A percentile compares a stretch with the other conserved stretches of the same genome.
Evolutionary conservation across 352 stramenopile genomes (phyloP).

Genomic region (Nothophytophthora sp.): DNA sequence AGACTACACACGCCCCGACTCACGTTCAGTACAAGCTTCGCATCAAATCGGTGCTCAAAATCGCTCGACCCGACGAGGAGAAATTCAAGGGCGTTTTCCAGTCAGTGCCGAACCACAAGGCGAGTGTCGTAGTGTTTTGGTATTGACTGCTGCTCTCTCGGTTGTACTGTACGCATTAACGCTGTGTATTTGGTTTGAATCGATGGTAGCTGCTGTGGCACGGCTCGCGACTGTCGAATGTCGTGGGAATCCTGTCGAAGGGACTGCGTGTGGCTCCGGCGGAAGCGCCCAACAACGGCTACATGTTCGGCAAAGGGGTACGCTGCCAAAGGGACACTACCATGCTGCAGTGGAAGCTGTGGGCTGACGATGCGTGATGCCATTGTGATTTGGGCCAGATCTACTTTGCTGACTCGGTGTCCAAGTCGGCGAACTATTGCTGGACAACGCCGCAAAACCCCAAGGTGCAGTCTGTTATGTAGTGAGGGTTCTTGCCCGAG

Average conservation of each 20-base stretch:
- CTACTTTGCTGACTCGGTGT: slow-evolving; percentile 86
- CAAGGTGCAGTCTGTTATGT: slow-evolving; percentile 19
- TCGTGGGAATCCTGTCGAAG: slow-evolving; percentile 79
- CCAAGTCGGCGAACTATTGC: slow-evolving; percentile 87
- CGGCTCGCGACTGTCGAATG: slow-evolving; percentile 76
- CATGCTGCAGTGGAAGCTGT: background rate
- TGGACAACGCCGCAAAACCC: slow-evolving; percentile 63
- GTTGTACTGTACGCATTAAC: no score
- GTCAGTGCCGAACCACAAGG: slow-evolving; percentile 62
- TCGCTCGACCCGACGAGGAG: slow-evolving; percentile 48
- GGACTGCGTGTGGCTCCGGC: slow-evolving; percentile 80
- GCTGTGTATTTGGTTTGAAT: no score
- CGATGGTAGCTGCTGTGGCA: slow-evolving; percentile 89
- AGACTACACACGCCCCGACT: slow-evolving; percentile 61
- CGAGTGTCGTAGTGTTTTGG: no score
- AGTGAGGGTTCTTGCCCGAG: no score
- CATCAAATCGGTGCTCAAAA: slow-evolving; percentile 58
- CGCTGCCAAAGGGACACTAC: slow-evolving; percentile 4
- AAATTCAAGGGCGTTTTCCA: slow-evolving; percentile 40
- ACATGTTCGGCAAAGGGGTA: slow-evolving; percentile 89
- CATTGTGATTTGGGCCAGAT: slow-evolving; percentile 33
- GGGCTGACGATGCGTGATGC: slow-evolving; percentile 6
- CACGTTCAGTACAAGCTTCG: slow-evolving; percentile 66
- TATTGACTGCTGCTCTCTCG: no score
- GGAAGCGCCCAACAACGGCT: slow-evolving; percentile 77